Evolutionary conservation across 2,329 filamentous ascomycete species (phyloP).

Genomic region (Amesomyces nigricolor): DNA sequence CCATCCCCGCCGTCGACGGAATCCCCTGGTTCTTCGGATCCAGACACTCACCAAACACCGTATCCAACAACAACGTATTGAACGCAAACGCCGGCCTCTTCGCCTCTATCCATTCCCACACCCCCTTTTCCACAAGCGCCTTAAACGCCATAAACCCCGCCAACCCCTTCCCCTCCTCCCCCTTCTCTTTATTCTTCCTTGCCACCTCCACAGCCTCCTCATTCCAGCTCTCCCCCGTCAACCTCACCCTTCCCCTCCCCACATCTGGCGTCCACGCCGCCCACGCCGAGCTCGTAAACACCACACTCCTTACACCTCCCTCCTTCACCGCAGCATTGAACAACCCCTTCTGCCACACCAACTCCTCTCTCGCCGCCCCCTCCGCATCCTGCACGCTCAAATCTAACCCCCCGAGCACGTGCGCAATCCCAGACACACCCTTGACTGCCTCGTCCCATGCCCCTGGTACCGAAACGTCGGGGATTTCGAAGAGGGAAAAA

Average conservation of each 20-base stretch:
- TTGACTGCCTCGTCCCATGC: slow-evolving; percentile 26
- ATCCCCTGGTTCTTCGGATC: slow-evolving; percentile 28
- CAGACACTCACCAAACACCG: slow-evolving; percentile 30
- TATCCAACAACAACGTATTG: slow-evolving; percentile 31
- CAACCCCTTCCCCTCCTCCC: slow-evolving; percentile 23
- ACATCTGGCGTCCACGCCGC: slow-evolving; percentile 30
- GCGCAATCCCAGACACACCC: slow-evolving; percentile 26
- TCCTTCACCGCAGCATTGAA: slow-evolving; percentile 19
- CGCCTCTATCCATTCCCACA: slow-evolving; percentile 32
- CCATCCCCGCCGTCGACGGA: slow-evolving; percentile 31
- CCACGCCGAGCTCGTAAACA: slow-evolving; percentile 32
- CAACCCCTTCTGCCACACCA: slow-evolving; percentile 17
- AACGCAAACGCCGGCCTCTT: slow-evolving; percentile 30
- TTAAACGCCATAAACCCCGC: slow-evolving; percentile 32
- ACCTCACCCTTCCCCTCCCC: slow-evolving; percentile 19
- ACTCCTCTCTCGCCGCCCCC: slow-evolving; percentile 19
- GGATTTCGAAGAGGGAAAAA: slow-evolving; percentile 29
- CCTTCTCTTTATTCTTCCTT: slow-evolving; percentile 13
- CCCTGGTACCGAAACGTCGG: slow-evolving; percentile 25
- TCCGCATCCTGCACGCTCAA: slow-evolving; percentile 24
- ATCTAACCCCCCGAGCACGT: slow-evolving; percentile 25
- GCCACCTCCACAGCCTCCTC: slow-evolving; percentile 28
- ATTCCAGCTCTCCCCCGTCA: slow-evolving; percentile 30
- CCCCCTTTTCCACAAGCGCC: slow-evolving; percentile 28
- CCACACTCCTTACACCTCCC: slow-evolving; percentile 27